Evolutionary conservation across 2,329 filamentous ascomycete species (phyloP), one percentile per base, ranked within the genome.

Genomic region (Talaromyces sp.): DNA sequence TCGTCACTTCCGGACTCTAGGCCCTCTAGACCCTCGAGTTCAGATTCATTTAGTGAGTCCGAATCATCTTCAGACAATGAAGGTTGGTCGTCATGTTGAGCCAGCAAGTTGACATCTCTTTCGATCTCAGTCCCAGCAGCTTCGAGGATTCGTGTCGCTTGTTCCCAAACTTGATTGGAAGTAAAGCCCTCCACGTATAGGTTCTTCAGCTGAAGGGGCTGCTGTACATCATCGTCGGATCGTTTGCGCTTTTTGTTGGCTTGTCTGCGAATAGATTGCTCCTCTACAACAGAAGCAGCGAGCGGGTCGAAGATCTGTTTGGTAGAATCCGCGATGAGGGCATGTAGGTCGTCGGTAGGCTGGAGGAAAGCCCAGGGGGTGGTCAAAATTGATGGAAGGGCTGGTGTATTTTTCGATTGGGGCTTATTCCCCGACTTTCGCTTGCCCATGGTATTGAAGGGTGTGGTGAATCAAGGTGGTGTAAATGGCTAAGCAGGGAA

Each of bases 91-190:
- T 43, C 36, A 49, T 71, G 63, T 11, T 63, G 56, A 7, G 49
- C 6, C 68, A 65, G 47, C 70, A 72, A 44, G 71, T 74, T 39
- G 80, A 70, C 30, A 70, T 78, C 61, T 67, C 64, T 73, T 63
- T 83, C 79, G 3, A 83, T 77, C 65, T 86, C 80, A 16, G 76
- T 71, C 39, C 77, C 76, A 6, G 86, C 75, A 42, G 86, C 83
- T 57, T 88, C 82, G 52, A 97, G 86, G 17, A 97, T 90, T 64
- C 89, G 85, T 66, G 86, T 87, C 8, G 91, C 89, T 76, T 99
- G 94, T 72, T 97, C 90, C 89, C 93, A 99, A 39, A 99, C 86
- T 73, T 97, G 93, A 17, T 87, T 85, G 10, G 89, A 87, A 64
- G 89, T 89, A 63, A 97, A 96, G 0, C 93, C 94, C 52, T 96